Evolutionary conservation across 495 filamentous ascomycete genomes (phyloP).

Genomic region (Chaetomium cochliodes): DNA sequence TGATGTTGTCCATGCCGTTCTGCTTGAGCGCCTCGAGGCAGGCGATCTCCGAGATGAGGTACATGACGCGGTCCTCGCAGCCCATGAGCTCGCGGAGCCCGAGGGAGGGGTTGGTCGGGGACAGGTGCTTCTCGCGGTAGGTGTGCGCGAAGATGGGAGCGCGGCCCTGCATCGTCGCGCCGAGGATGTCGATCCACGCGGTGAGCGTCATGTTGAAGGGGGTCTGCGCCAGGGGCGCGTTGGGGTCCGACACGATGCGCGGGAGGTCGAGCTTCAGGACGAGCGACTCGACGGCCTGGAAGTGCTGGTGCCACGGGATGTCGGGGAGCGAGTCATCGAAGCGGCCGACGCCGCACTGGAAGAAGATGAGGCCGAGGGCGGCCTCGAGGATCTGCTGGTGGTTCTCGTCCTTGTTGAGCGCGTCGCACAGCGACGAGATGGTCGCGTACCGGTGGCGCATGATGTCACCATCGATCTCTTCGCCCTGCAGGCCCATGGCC

Average conservation of each 20-base stretch:
- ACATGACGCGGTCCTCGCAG: slow-evolving; percentile 97
- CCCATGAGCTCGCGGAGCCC: slow-evolving; percentile 94
- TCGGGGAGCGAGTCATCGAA: slow-evolving; percentile 85
- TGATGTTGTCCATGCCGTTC: slow-evolving; percentile 76
- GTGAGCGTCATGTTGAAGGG: slow-evolving; percentile 95
- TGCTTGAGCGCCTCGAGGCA: slow-evolving; percentile 87
- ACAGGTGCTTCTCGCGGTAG: slow-evolving; percentile 87
- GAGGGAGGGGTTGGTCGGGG: slow-evolving; percentile 58
- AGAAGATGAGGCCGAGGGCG: slow-evolving; percentile 94
- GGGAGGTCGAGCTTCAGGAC: slow-evolving; percentile 83
- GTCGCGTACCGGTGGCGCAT: slow-evolving; percentile 89
- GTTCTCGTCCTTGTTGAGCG: slow-evolving; percentile 73
- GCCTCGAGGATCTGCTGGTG: slow-evolving; percentile 90
- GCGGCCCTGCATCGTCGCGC: slow-evolving; percentile 84
- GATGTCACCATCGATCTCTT: slow-evolving; percentile 86
- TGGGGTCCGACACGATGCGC: slow-evolving; percentile 55
- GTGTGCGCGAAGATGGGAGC: slow-evolving; percentile 86
- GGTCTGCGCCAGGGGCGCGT: slow-evolving; percentile 58
- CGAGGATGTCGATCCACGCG: slow-evolving; percentile 96
- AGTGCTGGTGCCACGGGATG: slow-evolving; percentile 96
- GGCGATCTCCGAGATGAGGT: slow-evolving; percentile 94
- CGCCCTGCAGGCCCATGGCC: slow-evolving; percentile 58
- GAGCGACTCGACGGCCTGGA: slow-evolving; percentile 81
- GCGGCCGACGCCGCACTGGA: slow-evolving; percentile 88
- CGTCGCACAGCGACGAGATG: slow-evolving; percentile 81